A percentile compares a stretch with the other conserved stretches of the same genome.
Evolutionary conservation across 805 yeast genomes (phyloP).

Genomic region (Ogataea trehalophila): DNA sequence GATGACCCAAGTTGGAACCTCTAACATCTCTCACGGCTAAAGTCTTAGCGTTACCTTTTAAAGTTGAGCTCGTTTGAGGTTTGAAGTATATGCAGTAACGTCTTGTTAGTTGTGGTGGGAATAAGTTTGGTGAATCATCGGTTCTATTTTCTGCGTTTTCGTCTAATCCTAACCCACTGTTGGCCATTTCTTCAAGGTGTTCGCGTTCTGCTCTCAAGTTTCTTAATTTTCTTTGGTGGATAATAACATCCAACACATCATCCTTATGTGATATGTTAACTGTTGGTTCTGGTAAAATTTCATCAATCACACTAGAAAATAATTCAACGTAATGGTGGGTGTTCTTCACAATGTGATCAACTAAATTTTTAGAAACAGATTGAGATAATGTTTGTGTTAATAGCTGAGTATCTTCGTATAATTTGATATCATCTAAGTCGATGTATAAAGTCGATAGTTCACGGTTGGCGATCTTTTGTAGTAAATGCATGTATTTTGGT

Average conservation of each 20-base stretch:
- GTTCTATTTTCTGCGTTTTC: constrained; percentile 12
- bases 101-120: constrained; percentile 83
- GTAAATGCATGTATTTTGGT: constrained; percentile 68
- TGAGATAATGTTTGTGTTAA: constrained; percentile 15
- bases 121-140: constrained; percentile 43
- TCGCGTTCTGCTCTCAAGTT: constrained; percentile 71
- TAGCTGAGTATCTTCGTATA: constrained; percentile 50
- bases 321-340: constrained; percentile 76
- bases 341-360: constrained; percentile 61
- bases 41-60: constrained; percentile 43
- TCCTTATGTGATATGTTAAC: constrained; percentile 73
- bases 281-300: constrained; percentile 82
- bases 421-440: constrained; percentile 79
- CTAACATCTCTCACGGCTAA: constrained; percentile 86
- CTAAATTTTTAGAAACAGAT: constrained; percentile 31
- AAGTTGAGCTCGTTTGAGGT: constrained; percentile 51
- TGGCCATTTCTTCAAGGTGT: constrained; percentile 54
- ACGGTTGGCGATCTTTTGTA: constrained; percentile 83
- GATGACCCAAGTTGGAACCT: constrained; percentile 78
- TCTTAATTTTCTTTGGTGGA: constrained; percentile 83
- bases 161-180: constrained; percentile 31
- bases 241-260: constrained; percentile 87
- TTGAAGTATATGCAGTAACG: constrained; percentile 83
- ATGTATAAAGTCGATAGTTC: constrained; percentile 62
- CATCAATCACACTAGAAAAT: constrained; percentile 71